phyloP scores from a whole-genome alignment of 2,329 filamentous ascomycete species.

The Verticillium nubilum region DNA sequence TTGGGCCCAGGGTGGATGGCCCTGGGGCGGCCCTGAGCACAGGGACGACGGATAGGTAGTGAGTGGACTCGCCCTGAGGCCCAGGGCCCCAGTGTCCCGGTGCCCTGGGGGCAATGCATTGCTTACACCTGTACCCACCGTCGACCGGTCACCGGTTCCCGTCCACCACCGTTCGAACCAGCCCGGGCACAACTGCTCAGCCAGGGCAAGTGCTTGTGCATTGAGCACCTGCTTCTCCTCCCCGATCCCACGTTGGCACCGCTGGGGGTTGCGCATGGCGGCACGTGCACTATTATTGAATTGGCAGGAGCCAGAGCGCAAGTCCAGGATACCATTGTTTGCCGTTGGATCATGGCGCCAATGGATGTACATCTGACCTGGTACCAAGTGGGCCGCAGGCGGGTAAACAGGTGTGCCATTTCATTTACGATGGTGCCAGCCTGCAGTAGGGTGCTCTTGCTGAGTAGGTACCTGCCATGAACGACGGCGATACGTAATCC shows the following conservation, averaged over 20 bases:
- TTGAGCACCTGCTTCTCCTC: not conserved
- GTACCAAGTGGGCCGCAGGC: not conserved
- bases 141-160: not conserved
- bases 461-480: not conserved
- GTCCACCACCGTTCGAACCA: not conserved
- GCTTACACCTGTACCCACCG: not conserved
- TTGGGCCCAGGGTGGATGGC: not conserved
- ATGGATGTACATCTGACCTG: not conserved
- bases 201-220: not conserved
- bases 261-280: not conserved
- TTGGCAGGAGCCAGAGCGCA: not conserved
- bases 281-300: not conserved
- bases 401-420: slow-evolving; percentile 1
- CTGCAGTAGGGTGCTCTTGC: not conserved
- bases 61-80: not conserved
- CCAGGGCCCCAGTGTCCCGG: too few relatives aligned
- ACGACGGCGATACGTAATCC: not conserved
- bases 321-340: not conserved
- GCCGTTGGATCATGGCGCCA: not conserved
- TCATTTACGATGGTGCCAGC: slow-evolving; percentile 1
- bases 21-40: not conserved
- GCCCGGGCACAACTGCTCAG: not conserved
- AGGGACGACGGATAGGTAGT: not conserved
- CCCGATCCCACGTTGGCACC: not conserved
- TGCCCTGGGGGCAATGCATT: not conserved